Evolutionary conservation across 2,329 filamentous ascomycete genomes (phyloP).

Genomic region (Calonectria hongkongensis): DNA sequence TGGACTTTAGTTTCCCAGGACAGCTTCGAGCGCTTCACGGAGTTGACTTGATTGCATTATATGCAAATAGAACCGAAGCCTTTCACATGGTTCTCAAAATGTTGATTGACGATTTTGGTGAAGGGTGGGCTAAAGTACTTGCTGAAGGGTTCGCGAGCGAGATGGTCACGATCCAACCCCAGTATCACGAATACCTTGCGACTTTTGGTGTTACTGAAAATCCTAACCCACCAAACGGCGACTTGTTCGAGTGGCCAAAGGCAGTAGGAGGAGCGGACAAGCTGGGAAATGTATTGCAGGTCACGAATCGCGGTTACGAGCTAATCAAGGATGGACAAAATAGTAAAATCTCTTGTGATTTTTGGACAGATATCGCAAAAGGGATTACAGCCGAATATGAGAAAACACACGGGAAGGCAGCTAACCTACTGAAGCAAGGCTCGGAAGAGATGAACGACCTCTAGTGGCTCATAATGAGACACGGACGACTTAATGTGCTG

Average conservation of each 20-base stretch:
- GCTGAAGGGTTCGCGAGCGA: background rate
- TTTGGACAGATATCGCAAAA: conserved; percentile 18
- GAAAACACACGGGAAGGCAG: background rate
- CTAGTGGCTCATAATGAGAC: background rate
- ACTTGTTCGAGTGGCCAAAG: background rate
- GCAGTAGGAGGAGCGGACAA: background rate
- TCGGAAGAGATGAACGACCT: background rate
- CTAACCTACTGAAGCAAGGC: background rate
- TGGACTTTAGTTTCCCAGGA: conserved; percentile 36
- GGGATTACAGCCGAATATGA: background rate
- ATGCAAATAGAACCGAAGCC: conserved; percentile 1
- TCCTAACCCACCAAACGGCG: background rate
- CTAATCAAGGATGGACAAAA: background rate
- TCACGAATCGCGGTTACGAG: too few relatives aligned
- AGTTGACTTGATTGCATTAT: conserved; percentile 32
- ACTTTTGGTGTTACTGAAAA: conserved; percentile 8
- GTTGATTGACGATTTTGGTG: background rate
- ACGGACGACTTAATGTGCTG: too few relatives aligned
- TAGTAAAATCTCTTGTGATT: background rate
- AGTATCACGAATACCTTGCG: conserved; percentile 1
- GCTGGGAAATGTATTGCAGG: background rate
- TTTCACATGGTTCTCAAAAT: background rate
- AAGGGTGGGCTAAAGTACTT: background rate
- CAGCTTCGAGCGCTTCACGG: conserved; percentile 8
- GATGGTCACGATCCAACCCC: background rate